phyloP scores from a whole-genome alignment of 1,139 yeast genomes.

The Geotrichum histeridarum region DNA sequence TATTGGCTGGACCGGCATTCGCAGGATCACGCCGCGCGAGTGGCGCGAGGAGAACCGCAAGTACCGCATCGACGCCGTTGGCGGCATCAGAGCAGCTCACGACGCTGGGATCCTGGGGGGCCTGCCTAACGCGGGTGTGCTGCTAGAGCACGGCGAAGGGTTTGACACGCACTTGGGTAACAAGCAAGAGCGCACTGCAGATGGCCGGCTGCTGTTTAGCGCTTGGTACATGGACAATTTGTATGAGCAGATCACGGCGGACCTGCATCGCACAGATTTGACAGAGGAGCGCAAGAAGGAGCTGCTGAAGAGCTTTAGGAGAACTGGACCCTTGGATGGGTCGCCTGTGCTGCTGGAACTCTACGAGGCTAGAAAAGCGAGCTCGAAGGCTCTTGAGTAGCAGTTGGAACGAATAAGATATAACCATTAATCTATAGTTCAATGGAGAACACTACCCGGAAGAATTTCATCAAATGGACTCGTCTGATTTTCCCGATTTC shows the following conservation, averaged over 20 bases:
- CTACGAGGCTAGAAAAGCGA: constrained; percentile 27
- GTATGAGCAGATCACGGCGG: constrained; percentile 25
- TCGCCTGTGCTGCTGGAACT: constrained; percentile 27
- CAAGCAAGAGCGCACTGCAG: constrained; percentile 13
- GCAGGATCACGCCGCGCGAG: constrained; percentile 63
- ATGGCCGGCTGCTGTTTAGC: constrained; percentile 30
- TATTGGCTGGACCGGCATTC: constrained; percentile 91
- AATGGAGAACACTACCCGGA: no score
- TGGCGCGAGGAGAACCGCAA: constrained; percentile 57
- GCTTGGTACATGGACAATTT: constrained; percentile 28
- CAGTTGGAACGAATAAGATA: no score
- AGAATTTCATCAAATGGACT: no score
- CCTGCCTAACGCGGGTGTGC: constrained; percentile 53
- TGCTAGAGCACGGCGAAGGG: constrained; percentile 74
- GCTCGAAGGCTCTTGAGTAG: not conserved
- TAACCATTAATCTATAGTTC: no score
- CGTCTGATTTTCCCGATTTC: no score
- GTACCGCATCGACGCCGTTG: constrained; percentile 55
- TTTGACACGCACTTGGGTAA: constrained; percentile 33
- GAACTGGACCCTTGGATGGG: constrained; percentile 33
- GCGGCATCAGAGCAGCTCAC: constrained; percentile 76
- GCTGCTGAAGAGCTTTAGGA: constrained; percentile 27
- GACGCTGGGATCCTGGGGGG: constrained; percentile 62
- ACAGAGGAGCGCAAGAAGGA: constrained; percentile 25
- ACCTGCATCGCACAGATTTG: constrained; percentile 20